A percentile compares a stretch with the other conserved stretches of the same genome.
These are phyloP conservation scores for Pythium diclinum DNA, from an alignment of 352 stramenopile species.

Conservation along the genomic window DNA sequence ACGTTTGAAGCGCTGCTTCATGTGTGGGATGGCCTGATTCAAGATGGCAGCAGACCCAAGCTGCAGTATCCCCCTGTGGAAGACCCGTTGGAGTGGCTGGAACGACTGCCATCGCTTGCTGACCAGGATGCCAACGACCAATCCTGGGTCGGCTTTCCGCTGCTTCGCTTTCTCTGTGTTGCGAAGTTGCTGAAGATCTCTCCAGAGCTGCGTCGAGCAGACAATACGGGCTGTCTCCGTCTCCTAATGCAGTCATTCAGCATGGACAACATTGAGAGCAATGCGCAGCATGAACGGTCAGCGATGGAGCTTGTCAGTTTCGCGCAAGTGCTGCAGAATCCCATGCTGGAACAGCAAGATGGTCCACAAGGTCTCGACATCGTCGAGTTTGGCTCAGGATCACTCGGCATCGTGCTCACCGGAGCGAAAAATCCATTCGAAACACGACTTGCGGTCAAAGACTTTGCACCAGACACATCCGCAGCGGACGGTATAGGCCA, in stretches of 20 bases:
- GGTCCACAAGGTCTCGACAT: constrained; percentile 42
- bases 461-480: constrained; percentile 49
- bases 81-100: constrained; percentile 36
- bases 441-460: constrained; percentile 66
- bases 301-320: constrained; percentile 40
- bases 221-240: constrained; percentile 70
- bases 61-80: constrained; percentile 42
- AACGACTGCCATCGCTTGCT: constrained; percentile 35
- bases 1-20: constrained; percentile 52
- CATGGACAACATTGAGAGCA: constrained; percentile 25
- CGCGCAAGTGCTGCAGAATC: constrained; percentile 57
- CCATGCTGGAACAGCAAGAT: constrained; percentile 38
- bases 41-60: constrained; percentile 28
- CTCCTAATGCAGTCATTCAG: constrained; percentile 68
- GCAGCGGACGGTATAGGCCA: constrained; percentile 37
- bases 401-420: constrained; percentile 69
- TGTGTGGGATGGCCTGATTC: constrained; percentile 74
- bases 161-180: constrained; percentile 70
- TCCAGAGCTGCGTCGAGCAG: constrained; percentile 40
- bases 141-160: constrained; percentile 54
- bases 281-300: constrained; percentile 14
- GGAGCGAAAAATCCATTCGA: constrained; percentile 44
- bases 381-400: constrained; percentile 57
- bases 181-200: constrained; percentile 61
- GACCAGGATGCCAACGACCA: constrained; percentile 10